Evolutionary conservation across 2,329 filamentous ascomycete species (phyloP), one percentile per base, ranked within the genome.

Genomic region (Geoglossum cookeanum): DNA sequence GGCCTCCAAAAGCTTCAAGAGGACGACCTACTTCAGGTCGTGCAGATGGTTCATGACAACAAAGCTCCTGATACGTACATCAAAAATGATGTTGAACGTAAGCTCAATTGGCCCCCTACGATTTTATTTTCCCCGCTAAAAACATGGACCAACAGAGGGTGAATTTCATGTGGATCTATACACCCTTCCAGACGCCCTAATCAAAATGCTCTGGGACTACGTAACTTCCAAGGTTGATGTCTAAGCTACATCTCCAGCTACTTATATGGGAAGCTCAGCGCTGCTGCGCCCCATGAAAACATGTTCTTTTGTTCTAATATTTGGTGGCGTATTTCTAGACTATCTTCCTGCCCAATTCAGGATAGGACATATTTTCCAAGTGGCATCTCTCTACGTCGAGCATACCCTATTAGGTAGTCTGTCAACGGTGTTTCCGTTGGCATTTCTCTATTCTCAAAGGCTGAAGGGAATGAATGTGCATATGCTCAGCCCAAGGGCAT

Each of bases 151-250:
- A 17, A 55, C 65, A 87, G 89, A 90, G 66, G 92, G 92, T 66
- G 92, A 98, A 72, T 98, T 98, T 74, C 92, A 95, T 60, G 91
- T 98, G 64, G 92, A 98, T 67, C 78, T 98, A 59, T 97, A 95
- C 73, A 97, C 92, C n/a, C 81, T 98, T 62, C 90, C 92, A 0
- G 92, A 97, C 62, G 72, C 75, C 32, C 77, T 97, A 42, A 85
- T 92, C 68, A 94, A 92, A 71, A 89, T 88, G 81, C 82, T 98
- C 59, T 97, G 91, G 91, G 91, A 96, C 60, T 94, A 92, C 68
- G 80, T 80, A 47, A 68, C 68, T 56, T 71, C 74, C 54, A 74
- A 72, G 62, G 69, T 69, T 15, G 57, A 58, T 8, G 27, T 58
- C 11, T 58, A 42, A 57, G 54, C 54, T 35, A 6, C 29, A 22